Evolutionary conservation across 495 filamentous ascomycete species (phyloP).

Genomic region (Penicillium coprophilum): DNA sequence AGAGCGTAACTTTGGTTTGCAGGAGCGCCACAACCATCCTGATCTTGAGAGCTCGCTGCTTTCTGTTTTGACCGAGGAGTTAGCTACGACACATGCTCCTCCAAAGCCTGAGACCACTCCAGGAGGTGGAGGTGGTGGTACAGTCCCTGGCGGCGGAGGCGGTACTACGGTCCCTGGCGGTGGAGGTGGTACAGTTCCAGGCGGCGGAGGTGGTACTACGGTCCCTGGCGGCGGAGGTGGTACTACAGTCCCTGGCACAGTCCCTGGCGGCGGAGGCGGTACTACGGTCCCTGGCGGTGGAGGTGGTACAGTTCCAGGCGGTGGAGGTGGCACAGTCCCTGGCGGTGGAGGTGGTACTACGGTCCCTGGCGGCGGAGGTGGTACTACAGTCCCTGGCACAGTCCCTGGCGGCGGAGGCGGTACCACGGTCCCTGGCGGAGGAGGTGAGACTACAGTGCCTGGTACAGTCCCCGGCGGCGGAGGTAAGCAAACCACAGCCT

Average conservation of each 20-base stretch:
- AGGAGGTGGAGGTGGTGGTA: neutral
- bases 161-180: neutral
- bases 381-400: too few species aligned
- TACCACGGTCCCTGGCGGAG: neutral
- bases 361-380: constrained; percentile 5
- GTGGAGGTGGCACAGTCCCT: constrained; percentile 12
- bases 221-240: neutral
- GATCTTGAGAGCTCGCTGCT: constrained; percentile 12
- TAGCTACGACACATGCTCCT: constrained; percentile 4
- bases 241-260: neutral
- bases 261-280: neutral
- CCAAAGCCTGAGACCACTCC: neutral
- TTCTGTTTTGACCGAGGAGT: constrained; percentile 5
- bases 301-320: neutral
- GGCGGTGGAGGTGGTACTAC: constrained; percentile 7
- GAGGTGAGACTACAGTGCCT: constrained; percentile 1
- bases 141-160: neutral
- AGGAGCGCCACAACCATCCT: constrained; percentile 10
- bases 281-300: neutral
- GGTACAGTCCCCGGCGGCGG: constrained; percentile 5
- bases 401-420: constrained; percentile 5
- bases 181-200: neutral
- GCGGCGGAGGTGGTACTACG: neutral
- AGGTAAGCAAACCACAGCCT: neutral
- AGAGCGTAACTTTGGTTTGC: constrained; percentile 3